A percentile compares a stretch with the other conserved stretches of the same genome.
phyloP scores from a whole-genome alignment of 2,329 filamentous ascomycete genomes.

The Chrysosporium queenslandicum region DNA sequence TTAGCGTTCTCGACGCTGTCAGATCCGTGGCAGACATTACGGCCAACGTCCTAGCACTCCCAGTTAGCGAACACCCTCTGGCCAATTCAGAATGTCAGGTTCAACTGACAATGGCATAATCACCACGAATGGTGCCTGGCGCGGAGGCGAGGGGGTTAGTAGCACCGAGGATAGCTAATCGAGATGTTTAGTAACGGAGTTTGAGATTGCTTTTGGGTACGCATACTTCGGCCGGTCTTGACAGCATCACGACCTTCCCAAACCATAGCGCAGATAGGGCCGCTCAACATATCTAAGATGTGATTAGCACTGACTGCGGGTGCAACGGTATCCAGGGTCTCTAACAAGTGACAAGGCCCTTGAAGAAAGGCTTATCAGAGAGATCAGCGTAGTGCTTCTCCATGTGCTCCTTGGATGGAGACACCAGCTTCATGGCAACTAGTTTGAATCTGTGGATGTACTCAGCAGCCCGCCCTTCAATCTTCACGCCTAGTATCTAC shows the following conservation, averaged over 20 bases:
- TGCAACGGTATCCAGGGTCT: slow-evolving; percentile 16
- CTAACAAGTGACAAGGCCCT: slow-evolving; percentile 82
- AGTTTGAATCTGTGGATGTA: slow-evolving; percentile 73
- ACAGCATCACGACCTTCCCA: slow-evolving; percentile 98
- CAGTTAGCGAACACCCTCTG: slow-evolving; percentile 16
- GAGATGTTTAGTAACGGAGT: slow-evolving; percentile 16
- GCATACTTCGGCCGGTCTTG: slow-evolving; percentile 89
- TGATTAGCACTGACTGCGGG: slow-evolving; percentile 1
- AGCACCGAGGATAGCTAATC: slow-evolving; percentile 76
- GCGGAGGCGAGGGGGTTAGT: slow-evolving; percentile 94
- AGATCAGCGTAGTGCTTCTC: slow-evolving; percentile 97
- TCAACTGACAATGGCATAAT: slow-evolving; percentile 60
- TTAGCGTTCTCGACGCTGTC: slow-evolving; percentile 97
- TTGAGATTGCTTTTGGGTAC: not conserved
- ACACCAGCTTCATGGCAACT: slow-evolving; percentile 88
- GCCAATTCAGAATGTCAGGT: not conserved
- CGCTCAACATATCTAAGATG: slow-evolving; percentile 77
- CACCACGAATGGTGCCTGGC: slow-evolving; percentile 96
- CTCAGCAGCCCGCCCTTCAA: slow-evolving; percentile 12
- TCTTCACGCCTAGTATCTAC: slow-evolving; percentile 25
- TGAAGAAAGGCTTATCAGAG: slow-evolving; percentile 87
- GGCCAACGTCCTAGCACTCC: slow-evolving; percentile 61
- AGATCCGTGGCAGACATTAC: slow-evolving; percentile 99
- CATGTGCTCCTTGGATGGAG: slow-evolving; percentile 85
- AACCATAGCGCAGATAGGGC: slow-evolving; percentile 97